These are phyloP conservation scores for Saitozyma sp. DNA, from an alignment of 768 basidiomycete genomes.

Conservation along the genomic window DNA sequence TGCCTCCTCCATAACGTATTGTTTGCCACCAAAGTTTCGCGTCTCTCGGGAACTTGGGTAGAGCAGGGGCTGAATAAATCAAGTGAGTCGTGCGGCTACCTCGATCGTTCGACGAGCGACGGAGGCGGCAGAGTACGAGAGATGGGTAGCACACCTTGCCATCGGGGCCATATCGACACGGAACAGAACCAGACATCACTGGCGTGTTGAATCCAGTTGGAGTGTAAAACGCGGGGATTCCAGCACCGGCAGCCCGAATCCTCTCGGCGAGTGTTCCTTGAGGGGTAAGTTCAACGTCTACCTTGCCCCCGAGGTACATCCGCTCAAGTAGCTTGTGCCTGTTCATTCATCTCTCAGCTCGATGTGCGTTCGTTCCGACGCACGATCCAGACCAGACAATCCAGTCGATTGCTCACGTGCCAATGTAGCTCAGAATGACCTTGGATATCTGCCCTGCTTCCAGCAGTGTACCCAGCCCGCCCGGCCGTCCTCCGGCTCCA, in stretches of 20 bases:
- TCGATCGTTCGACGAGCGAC: conserved; percentile 42
- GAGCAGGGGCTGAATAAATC: conserved; percentile 18
- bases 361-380: too few species aligned
- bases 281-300: conserved; percentile 39
- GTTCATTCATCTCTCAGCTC: too few species aligned
- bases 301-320: conserved; percentile 38
- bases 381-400: too few species aligned
- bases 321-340: conserved; percentile 43
- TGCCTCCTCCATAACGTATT: conserved; percentile 42
- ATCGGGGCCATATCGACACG: too few species aligned
- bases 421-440: conserved; percentile 43
- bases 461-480: conserved; percentile 39
- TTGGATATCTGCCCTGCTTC: conserved; percentile 38
- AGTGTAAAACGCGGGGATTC: conserved; percentile 46
- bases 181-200: conserved; percentile 4
- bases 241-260: conserved; percentile 39
- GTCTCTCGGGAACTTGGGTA: conserved; percentile 20
- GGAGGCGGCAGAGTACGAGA: conserved; percentile 41
- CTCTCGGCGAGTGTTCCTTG: conserved; percentile 48
- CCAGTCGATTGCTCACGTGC: background rate
- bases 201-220: conserved; percentile 35
- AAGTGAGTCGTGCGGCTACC: conserved; percentile 18
- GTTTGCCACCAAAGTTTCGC: background rate
- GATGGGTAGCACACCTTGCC: too few species aligned
- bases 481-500: conserved; percentile 31